Evolutionary conservation across 2,329 filamentous ascomycete species (phyloP).

Genomic region (Dactylellina haptotyla): DNA sequence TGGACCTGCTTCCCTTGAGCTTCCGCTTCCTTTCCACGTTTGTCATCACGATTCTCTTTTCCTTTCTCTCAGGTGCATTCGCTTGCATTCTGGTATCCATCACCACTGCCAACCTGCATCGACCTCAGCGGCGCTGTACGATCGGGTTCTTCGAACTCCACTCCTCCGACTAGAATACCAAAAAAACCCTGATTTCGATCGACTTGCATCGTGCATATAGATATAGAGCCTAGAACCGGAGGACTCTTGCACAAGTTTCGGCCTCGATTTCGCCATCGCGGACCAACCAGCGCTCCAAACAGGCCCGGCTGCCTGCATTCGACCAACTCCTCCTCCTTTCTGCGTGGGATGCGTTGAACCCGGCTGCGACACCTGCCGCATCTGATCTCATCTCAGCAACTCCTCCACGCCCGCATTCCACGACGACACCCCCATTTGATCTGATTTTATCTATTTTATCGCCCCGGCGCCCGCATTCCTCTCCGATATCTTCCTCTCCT

Average conservation of each 20-base stretch:
- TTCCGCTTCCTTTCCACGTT: not conserved
- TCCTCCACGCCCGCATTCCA: not conserved
- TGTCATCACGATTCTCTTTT: conserved; percentile 13
- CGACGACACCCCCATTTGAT: not conserved
- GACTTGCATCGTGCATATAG: conserved; percentile 14
- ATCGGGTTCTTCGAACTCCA: too few species aligned
- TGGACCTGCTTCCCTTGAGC: not conserved
- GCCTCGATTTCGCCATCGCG: conserved; percentile 40
- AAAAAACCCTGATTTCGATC: not conserved
- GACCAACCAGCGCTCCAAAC: conserved; percentile 15
- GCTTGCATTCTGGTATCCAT: not conserved
- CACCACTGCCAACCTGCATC: not conserved
- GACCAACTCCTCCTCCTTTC: not conserved
- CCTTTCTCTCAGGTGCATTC: not conserved
- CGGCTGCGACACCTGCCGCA: conserved; percentile 41
- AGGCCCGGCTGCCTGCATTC: conserved; percentile 32
- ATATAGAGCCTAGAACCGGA: not conserved
- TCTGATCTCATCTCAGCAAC: conserved; percentile 25
- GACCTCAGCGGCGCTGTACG: too few species aligned
- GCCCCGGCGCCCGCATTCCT: conserved; percentile 28
- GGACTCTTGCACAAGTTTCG: conserved; percentile 27
- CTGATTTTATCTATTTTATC: conserved; percentile 28
- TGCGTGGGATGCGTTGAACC: conserved; percentile 17
- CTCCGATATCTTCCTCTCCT: conserved; percentile 4
- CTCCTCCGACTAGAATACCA: not conserved